A percentile compares a stretch with the other conserved stretches of the same genome.
Conservation (phyloP, 139 green algal genomes). For the Trebouxia sp. region DNA sequence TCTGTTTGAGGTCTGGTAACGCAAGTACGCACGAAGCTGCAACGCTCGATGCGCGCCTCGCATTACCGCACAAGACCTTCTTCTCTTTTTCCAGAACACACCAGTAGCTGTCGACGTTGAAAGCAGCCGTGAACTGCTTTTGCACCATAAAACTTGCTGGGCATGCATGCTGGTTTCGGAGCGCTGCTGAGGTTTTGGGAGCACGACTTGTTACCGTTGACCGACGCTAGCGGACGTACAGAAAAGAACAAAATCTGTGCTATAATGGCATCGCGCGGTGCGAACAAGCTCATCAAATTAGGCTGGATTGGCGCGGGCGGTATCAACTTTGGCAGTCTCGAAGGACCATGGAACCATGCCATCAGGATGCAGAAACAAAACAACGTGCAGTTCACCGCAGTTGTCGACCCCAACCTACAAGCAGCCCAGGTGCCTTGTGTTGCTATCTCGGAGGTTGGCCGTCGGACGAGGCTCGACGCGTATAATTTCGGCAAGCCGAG, state of each 20-base stretch:
- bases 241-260: too few species aligned
- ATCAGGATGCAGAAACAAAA: constrained; percentile 20
- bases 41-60: neutral
- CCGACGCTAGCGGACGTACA: too few species aligned
- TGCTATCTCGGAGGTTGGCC: too few species aligned
- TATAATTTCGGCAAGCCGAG: too few species aligned
- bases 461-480: too few species aligned
- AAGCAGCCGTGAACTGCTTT: too few species aligned
- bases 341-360: constrained; percentile 33
- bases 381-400: constrained; percentile 29
- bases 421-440: neutral
- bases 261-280: neutral
- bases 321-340: constrained; percentile 6
- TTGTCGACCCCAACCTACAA: constrained; percentile 24
- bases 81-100: too few species aligned
- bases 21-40: neutral
- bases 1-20: too few species aligned
- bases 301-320: constrained; percentile 17
- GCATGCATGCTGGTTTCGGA: constrained; percentile 8
- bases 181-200: neutral
- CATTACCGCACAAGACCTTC: neutral
- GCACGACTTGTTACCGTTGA: neutral
- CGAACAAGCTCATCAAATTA: neutral
- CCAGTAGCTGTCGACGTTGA: too few species aligned
- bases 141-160: too few species aligned